These are phyloP conservation scores for Colletotrichum magnum DNA, from an alignment of 2,329 filamentous ascomycete genomes.

Conservation along the genomic window DNA sequence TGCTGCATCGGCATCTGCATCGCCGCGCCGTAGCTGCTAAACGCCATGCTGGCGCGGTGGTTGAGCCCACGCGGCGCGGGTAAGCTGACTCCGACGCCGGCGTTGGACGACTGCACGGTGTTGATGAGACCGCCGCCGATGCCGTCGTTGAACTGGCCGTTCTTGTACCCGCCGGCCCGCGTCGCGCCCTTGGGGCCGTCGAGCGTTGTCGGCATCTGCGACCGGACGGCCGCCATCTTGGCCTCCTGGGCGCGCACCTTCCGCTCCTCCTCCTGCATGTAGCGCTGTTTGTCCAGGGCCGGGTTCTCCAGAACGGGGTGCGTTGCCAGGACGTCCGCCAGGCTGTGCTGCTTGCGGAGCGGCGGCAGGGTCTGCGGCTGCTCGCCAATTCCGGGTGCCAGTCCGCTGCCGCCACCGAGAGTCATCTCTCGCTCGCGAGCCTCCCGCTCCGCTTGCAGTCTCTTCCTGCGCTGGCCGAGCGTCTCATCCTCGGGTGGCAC, in stretches of 20 bases:
- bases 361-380: constrained; percentile 46
- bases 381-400: constrained; percentile 43
- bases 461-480: constrained; percentile 80
- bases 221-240: constrained; percentile 63
- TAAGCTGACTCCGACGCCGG: constrained; percentile 45
- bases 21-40: constrained; percentile 49
- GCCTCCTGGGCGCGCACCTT: constrained; percentile 59
- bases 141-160: constrained; percentile 70
- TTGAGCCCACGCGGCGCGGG: constrained; percentile 39
- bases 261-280: constrained; percentile 56
- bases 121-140: constrained; percentile 54
- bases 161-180: constrained; percentile 62
- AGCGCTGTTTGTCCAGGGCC: constrained; percentile 56
- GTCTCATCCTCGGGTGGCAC: constrained; percentile 74
- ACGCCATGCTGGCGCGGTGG: constrained; percentile 46
- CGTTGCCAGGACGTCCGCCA: constrained; percentile 71
- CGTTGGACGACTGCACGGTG: constrained; percentile 44
- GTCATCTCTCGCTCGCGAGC: constrained; percentile 71
- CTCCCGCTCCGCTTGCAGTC: constrained; percentile 79
- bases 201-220: constrained; percentile 63
- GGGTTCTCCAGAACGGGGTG: constrained; percentile 59
- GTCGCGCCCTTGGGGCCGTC: constrained; percentile 46
- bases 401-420: constrained; percentile 47
- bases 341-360: constrained; percentile 57
- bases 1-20: constrained; percentile 21